These are phyloP conservation scores for Viridothelium virens DNA, from an alignment of 495 filamentous ascomycete species.

Conservation along the genomic window DNA sequence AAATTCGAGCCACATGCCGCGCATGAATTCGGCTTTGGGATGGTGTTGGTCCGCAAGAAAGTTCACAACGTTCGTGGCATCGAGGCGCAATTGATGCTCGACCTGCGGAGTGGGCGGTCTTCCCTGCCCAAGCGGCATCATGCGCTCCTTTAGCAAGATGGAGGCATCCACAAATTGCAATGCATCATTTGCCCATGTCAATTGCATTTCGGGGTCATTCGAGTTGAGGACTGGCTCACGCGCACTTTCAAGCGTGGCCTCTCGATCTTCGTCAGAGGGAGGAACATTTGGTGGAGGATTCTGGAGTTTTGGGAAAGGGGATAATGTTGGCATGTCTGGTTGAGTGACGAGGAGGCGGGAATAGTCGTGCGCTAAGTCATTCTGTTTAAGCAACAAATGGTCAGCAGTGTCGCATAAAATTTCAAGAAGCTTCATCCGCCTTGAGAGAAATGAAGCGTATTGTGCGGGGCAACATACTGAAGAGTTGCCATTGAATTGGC, in stretches of 20 bases:
- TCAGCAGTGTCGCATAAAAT: not conserved
- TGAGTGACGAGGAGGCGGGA: slow-evolving; percentile 15
- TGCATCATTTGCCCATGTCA: slow-evolving; percentile 91
- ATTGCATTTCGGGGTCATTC: slow-evolving; percentile 91
- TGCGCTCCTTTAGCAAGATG: slow-evolving; percentile 56
- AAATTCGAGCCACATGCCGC: slow-evolving; percentile 95
- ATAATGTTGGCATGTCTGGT: slow-evolving; percentile 59
- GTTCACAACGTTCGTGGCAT: slow-evolving; percentile 83
- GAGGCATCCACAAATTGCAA: slow-evolving; percentile 82
- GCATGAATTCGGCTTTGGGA: slow-evolving; percentile 89
- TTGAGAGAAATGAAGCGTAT: slow-evolving; percentile 28
- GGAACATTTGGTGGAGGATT: slow-evolving; percentile 83
- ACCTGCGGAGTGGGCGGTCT: slow-evolving; percentile 72
- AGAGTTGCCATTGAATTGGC: slow-evolving; percentile 6
- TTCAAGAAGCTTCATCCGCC: slow-evolving; percentile 20
- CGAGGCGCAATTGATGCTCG: slow-evolving; percentile 76
- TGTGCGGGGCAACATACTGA: slow-evolving; percentile 15
- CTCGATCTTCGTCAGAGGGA: slow-evolving; percentile 88
- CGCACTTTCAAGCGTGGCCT: slow-evolving; percentile 74
- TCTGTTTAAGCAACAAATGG: not conserved
- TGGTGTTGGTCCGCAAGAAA: slow-evolving; percentile 89
- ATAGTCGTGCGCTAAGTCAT: slow-evolving; percentile 25
- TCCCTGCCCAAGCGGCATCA: slow-evolving; percentile 50
- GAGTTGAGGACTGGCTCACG: slow-evolving; percentile 79
- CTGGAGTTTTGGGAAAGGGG: slow-evolving; percentile 79